phyloP scores from a whole-genome alignment of 805 yeast genomes.

The Lipomyces oligophaga region DNA sequence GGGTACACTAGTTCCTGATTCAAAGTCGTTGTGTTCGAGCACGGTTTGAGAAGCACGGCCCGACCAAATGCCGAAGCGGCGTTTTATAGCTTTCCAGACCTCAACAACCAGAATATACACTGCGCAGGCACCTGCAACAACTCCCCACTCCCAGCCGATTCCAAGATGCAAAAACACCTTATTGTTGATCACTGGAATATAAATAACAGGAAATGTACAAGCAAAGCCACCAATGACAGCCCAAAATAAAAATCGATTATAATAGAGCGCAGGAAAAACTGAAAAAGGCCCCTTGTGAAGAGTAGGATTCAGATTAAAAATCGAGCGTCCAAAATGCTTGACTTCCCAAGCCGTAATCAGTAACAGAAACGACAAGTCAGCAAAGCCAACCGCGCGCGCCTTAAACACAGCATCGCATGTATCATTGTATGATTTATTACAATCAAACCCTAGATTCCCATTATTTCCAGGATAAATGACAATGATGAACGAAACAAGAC shows the following conservation, averaged over 20 bases:
- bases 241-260: conserved; percentile 76
- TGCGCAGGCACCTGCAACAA: conserved; percentile 57
- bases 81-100: conserved; percentile 62
- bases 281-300: conserved; percentile 42
- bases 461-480: conserved; percentile 62
- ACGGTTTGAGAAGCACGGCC: too few relatives aligned
- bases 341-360: conserved; percentile 83
- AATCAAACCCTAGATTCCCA: conserved; percentile 62
- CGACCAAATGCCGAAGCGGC: conserved; percentile 36
- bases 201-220: conserved; percentile 77
- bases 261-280: conserved; percentile 57
- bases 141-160: conserved; percentile 78
- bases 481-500: conserved; percentile 63
- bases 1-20: too few relatives aligned
- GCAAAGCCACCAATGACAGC: conserved; percentile 67
- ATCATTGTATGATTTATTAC: conserved; percentile 51
- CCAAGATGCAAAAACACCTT: conserved; percentile 70
- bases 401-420: conserved; percentile 62
- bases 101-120: conserved; percentile 62
- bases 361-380: conserved; percentile 83
- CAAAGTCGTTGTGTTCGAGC: too few relatives aligned
- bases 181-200: conserved; percentile 81
- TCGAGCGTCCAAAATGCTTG: conserved; percentile 64
- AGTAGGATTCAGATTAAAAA: conserved; percentile 50
- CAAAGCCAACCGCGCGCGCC: conserved; percentile 75